Conservation (phyloP, 768 basidiomycete species). For the Hericium rajendrae region DNA sequence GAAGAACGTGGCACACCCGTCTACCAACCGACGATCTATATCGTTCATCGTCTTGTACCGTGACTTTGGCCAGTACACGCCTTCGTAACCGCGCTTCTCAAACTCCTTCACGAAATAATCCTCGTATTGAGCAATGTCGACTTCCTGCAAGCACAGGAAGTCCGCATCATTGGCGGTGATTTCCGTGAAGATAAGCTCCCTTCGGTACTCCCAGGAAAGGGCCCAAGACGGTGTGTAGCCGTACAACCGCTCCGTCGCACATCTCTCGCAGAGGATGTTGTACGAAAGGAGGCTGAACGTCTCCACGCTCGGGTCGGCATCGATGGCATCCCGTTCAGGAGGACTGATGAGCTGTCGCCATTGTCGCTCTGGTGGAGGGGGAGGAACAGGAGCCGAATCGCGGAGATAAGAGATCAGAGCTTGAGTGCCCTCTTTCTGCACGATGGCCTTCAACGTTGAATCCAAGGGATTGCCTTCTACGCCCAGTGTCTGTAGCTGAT, state of each 20-base stretch:
- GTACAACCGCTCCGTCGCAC: constrained; percentile 81
- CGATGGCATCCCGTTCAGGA: constrained; percentile 48
- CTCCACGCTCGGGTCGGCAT: constrained; percentile 60
- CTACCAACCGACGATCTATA: constrained; percentile 77
- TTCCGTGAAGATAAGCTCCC: constrained; percentile 80
- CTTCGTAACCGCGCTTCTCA: constrained; percentile 72
- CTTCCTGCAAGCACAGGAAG: constrained; percentile 91
- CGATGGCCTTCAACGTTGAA: constrained; percentile 57
- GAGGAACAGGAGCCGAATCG: constrained; percentile 80
- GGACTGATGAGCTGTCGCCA: constrained; percentile 61
- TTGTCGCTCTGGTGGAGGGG: constrained; percentile 68
- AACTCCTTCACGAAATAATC: constrained; percentile 79
- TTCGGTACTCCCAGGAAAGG: constrained; percentile 89
- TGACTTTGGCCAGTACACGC: constrained; percentile 86
- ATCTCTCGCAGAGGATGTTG: constrained; percentile 91
- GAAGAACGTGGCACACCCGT: constrained; percentile 96
- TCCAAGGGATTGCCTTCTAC: constrained; percentile 97
- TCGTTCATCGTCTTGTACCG: constrained; percentile 90
- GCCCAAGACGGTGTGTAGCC: constrained; percentile 98
- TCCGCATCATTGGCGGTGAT: constrained; percentile 75
- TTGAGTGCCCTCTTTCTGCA: constrained; percentile 92
- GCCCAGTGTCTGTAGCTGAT: constrained; percentile 87
- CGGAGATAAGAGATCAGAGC: constrained; percentile 86
- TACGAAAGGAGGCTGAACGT: constrained; percentile 77
- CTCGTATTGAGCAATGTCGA: constrained; percentile 87